These are phyloP conservation scores for Diaporthe longicolla DNA, from an alignment of 2,329 filamentous ascomycete genomes.

Conservation along the genomic window DNA sequence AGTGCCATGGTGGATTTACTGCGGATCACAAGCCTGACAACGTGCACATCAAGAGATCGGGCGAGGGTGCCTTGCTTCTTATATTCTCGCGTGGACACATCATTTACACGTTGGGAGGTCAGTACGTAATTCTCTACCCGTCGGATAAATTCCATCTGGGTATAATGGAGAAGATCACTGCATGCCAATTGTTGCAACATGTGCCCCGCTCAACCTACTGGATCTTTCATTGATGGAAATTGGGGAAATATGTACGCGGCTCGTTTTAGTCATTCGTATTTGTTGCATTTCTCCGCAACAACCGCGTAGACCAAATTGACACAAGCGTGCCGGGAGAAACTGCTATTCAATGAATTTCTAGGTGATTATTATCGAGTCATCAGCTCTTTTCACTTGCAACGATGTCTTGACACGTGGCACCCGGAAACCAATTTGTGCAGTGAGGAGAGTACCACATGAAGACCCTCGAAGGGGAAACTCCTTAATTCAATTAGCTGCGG, in stretches of 20 bases:
- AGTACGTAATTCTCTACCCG: background rate
- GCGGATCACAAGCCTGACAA: background rate
- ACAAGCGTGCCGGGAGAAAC: background rate
- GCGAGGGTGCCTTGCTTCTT: background rate
- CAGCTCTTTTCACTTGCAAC: background rate
- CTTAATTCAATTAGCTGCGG: background rate
- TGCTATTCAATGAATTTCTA: background rate
- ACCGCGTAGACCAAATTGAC: background rate
- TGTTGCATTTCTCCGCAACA: conserved; percentile 9
- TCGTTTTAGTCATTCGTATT: conserved; percentile 16
- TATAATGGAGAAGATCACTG: conserved; percentile 6
- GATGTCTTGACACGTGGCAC: background rate
- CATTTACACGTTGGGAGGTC: background rate
- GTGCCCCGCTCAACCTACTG: background rate
- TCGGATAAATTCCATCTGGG: conserved; percentile 3
- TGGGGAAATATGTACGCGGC: conserved; percentile 13
- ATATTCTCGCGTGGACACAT: background rate
- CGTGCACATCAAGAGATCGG: no score
- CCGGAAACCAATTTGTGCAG: background rate
- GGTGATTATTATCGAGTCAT: background rate
- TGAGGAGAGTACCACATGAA: background rate
- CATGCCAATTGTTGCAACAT: background rate
- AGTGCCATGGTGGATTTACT: background rate
- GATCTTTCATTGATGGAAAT: conserved; percentile 15
- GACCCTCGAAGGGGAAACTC: no score